Percentiles rank a stretch among this genome's conserved stretches.
These are phyloP conservation scores for Trichoderma sp. DNA, from an alignment of 2,329 filamentous ascomycete genomes.

Conservation along the genomic window DNA sequence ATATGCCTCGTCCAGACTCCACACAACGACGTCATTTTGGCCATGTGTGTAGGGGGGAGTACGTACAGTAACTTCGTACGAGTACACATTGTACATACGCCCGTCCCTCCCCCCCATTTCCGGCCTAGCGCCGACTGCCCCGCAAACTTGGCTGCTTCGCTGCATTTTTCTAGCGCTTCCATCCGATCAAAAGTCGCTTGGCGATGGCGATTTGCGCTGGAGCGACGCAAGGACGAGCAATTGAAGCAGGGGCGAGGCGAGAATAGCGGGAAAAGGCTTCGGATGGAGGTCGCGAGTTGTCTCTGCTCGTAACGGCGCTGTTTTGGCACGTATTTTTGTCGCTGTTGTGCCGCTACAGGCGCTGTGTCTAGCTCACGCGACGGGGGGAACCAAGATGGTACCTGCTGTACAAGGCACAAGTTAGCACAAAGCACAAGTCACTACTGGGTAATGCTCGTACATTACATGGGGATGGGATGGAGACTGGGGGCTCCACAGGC, in stretches of 20 bases:
- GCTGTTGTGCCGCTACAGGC: background rate
- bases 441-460: background rate
- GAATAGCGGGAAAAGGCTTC: fast-evolving
- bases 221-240: background rate
- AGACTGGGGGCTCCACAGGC: background rate
- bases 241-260: background rate
- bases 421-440: background rate
- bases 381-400: background rate
- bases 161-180: slow-evolving; percentile 19
- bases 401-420: background rate
- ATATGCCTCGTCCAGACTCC: slow-evolving; percentile 9
- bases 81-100: too few relatives aligned
- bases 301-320: background rate
- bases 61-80: too few relatives aligned
- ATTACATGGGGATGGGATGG: background rate
- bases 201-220: background rate
- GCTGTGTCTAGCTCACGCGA: slow-evolving; percentile 9
- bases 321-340: background rate
- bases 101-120: background rate
- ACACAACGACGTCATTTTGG: slow-evolving; percentile 16
- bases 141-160: slow-evolving; percentile 18
- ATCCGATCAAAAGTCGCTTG: slow-evolving; percentile 10
- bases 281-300: background rate
- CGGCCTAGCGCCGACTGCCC: slow-evolving; percentile 7
- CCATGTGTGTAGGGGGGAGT: slow-evolving; percentile 5